phyloP scores from a whole-genome alignment of 768 basidiomycete genomes.

The Pisolithus sp. region DNA sequence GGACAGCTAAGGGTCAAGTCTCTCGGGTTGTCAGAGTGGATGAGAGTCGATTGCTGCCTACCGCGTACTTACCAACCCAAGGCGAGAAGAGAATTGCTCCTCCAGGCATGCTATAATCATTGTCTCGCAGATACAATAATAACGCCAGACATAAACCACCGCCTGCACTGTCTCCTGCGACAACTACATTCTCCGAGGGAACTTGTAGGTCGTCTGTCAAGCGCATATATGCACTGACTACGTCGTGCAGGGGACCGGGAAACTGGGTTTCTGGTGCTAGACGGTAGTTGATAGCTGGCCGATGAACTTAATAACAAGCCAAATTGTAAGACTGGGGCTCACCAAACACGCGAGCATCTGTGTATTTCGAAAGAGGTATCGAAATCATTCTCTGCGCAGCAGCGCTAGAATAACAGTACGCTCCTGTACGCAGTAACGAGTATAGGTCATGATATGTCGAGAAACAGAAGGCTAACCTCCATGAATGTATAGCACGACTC shows the following conservation, averaged over 20 bases:
- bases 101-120: conserved; percentile 75
- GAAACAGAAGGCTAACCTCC: conserved; percentile 53
- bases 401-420: conserved; percentile 89
- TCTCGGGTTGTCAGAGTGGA: conserved; percentile 22
- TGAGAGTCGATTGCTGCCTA: background rate
- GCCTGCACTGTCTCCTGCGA: conserved; percentile 91
- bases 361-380: conserved; percentile 83
- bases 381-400: conserved; percentile 87
- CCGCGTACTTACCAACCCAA: conserved; percentile 75
- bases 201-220: conserved; percentile 84
- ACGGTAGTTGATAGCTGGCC: conserved; percentile 83
- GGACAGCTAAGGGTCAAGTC: conserved; percentile 96
- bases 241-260: conserved; percentile 84
- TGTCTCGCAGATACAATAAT: conserved; percentile 93
- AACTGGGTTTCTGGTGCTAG: conserved; percentile 93
- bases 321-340: conserved; percentile 16
- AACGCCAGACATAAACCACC: conserved; percentile 82
- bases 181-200: conserved; percentile 82
- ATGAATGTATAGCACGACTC: conserved; percentile 89
- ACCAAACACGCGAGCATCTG: conserved; percentile 86
- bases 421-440: conserved; percentile 42
- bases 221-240: conserved; percentile 79
- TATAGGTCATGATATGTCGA: conserved; percentile 4
- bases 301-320: background rate
- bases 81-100: conserved; percentile 88